These are phyloP conservation scores for Wallemia hederae DNA, from an alignment of 1,284 basidiomycete species.

Conservation along the genomic window DNA sequence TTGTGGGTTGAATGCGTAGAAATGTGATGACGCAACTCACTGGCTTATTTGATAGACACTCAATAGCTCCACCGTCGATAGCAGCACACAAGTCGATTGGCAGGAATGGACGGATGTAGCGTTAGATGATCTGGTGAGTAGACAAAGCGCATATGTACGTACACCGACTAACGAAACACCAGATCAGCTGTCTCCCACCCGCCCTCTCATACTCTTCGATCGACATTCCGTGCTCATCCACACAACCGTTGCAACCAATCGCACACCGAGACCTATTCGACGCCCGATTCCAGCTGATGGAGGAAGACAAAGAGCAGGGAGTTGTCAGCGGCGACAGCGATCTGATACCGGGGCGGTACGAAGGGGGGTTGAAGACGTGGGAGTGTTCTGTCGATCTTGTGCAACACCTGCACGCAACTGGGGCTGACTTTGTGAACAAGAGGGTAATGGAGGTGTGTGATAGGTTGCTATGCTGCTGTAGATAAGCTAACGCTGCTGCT, in stretches of 20 bases:
- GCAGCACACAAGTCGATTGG: neutral
- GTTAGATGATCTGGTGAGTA: neutral
- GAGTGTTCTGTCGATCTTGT: conserved; percentile 78
- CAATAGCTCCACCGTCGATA: neutral
- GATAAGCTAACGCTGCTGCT: too few relatives aligned
- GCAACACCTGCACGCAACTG: conserved; percentile 8
- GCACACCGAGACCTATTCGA: conserved; percentile 69
- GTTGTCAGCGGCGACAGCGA: conserved; percentile 32
- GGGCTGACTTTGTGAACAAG: conserved; percentile 17
- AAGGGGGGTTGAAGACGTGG: conserved; percentile 94
- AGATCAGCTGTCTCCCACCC: conserved; percentile 11
- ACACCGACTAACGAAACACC: neutral
- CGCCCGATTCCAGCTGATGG: conserved; percentile 66
- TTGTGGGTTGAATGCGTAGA: neutral
- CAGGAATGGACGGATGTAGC: neutral
- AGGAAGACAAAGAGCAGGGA: conserved; percentile 13
- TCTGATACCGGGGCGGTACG: conserved; percentile 70
- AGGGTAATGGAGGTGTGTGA: conserved; percentile 32
- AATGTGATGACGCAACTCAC: neutral
- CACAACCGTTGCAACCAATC: conserved; percentile 19
- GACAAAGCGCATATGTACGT: neutral
- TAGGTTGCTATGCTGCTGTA: too few relatives aligned
- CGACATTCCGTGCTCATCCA: conserved; percentile 5
- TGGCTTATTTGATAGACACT: neutral
- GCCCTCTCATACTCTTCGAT: conserved; percentile 13